phyloP scores from a whole-genome alignment of 495 filamentous ascomycete species.

The Penicillium salamii region DNA sequence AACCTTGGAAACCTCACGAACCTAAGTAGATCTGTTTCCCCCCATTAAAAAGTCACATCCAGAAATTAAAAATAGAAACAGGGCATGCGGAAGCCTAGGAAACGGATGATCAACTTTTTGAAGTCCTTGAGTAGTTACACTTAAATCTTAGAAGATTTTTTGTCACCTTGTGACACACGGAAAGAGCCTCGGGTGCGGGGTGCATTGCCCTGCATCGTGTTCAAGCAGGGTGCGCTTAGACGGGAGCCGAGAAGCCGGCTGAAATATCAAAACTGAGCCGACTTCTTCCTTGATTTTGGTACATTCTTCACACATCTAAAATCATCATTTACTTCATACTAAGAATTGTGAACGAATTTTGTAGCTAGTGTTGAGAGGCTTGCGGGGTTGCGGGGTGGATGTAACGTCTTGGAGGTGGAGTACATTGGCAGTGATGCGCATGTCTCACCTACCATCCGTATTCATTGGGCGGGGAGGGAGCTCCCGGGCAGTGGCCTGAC shows the following conservation, averaged over 20 bases:
- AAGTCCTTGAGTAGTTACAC: no score
- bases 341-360: no score
- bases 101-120: no score
- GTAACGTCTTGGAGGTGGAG: conserved; percentile 16
- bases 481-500: conserved; percentile 10
- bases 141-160: no score
- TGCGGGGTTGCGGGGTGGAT: conserved; percentile 8
- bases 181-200: conserved; percentile 1
- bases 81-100: no score
- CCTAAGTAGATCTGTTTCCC: no score
- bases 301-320: no score
- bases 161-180: conserved; percentile 1
- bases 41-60: no score
- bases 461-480: conserved; percentile 14
- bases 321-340: no score
- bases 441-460: conserved; percentile 21
- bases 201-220: conserved; percentile 9
- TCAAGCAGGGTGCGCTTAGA: conserved; percentile 9
- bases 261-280: conserved; percentile 6
- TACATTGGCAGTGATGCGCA: conserved; percentile 19
- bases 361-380: conserved; percentile 7
- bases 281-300: conserved; percentile 9
- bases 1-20: no score
- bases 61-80: no score
- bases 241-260: conserved; percentile 4